Percentiles rank a stretch among this genome's conserved stretches.
Conservation (phyloP, 1,284 basidiomycete species). For the Rhizopogon parksii region DNA sequence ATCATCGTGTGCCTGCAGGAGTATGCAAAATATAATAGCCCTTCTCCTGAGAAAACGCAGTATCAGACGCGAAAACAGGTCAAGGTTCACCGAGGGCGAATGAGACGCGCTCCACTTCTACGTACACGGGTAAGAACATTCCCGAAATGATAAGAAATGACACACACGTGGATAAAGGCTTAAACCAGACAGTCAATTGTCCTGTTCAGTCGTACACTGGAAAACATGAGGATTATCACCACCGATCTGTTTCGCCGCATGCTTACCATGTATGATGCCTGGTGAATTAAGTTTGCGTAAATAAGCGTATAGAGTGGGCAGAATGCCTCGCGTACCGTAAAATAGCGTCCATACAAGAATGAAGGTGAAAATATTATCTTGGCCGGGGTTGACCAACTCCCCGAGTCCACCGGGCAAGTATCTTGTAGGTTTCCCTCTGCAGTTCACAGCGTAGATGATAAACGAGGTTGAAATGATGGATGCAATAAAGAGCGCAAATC, state of each 20-base stretch:
- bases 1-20: conserved; percentile 3
- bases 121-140: conserved; percentile 5
- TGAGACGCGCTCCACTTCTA: conserved; percentile 7
- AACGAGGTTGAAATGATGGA: conserved; percentile 62
- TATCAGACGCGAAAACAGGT: neutral
- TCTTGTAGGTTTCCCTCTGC: conserved; percentile 51
- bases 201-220: conserved; percentile 42
- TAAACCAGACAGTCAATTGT: conserved; percentile 5
- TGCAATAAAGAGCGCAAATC: conserved; percentile 71
- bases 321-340: conserved; percentile 58
- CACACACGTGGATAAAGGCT: conserved; percentile 8
- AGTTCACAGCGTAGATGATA: conserved; percentile 64
- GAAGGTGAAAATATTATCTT: conserved; percentile 83
- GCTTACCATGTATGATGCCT: conserved; percentile 41
- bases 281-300: conserved; percentile 6
- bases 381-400: conserved; percentile 71
- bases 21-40: conserved; percentile 2
- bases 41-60: conserved; percentile 1
- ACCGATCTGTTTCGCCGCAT: conserved; percentile 1
- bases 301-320: conserved; percentile 23
- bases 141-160: conserved; percentile 1
- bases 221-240: conserved; percentile 13
- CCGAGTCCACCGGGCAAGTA: conserved; percentile 56
- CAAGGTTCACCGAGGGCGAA: conserved; percentile 6
- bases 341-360: conserved; percentile 86